phyloP scores from a whole-genome alignment of 495 filamentous ascomycete genomes.

The Aspergillus sclerotiicarbonarius region DNA sequence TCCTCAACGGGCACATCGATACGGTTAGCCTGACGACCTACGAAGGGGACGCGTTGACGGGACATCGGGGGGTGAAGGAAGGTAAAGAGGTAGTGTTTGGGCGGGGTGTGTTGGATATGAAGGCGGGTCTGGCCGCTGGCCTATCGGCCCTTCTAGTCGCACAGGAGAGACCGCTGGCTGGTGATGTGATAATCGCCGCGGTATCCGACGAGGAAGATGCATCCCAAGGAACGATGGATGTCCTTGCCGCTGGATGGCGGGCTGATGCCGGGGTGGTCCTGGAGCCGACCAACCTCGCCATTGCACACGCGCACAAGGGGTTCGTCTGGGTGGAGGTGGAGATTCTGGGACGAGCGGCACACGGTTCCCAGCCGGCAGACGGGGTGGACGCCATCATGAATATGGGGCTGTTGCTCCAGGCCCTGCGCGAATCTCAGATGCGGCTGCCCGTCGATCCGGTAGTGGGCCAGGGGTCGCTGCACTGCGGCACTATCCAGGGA shows the following conservation, averaged over 20 bases:
- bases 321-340: constrained; percentile 49
- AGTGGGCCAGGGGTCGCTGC: constrained; percentile 35
- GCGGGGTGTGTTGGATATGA: constrained; percentile 48
- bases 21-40: constrained; percentile 46
- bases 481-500: constrained; percentile 45
- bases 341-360: constrained; percentile 44
- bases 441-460: constrained; percentile 31
- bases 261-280: constrained; percentile 44
- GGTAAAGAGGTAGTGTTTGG: constrained; percentile 39
- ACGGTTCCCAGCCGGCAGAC: constrained; percentile 40
- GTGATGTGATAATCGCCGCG: constrained; percentile 46
- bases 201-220: constrained; percentile 50
- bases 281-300: constrained; percentile 37
- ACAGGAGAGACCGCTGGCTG: constrained; percentile 23
- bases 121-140: constrained; percentile 43
- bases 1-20: constrained; percentile 52
- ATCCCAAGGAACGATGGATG: constrained; percentile 43
- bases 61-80: constrained; percentile 28
- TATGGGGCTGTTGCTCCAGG: constrained; percentile 42
- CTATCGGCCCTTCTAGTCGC: constrained; percentile 33
- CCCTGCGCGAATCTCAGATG: constrained; percentile 37
- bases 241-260: constrained; percentile 47
- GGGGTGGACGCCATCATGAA: constrained; percentile 45
- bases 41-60: constrained; percentile 40
- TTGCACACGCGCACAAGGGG: constrained; percentile 45